Evolutionary conservation across 2,329 filamentous ascomycete species (phyloP).

Genomic region (Aspergillus awamori): DNA sequence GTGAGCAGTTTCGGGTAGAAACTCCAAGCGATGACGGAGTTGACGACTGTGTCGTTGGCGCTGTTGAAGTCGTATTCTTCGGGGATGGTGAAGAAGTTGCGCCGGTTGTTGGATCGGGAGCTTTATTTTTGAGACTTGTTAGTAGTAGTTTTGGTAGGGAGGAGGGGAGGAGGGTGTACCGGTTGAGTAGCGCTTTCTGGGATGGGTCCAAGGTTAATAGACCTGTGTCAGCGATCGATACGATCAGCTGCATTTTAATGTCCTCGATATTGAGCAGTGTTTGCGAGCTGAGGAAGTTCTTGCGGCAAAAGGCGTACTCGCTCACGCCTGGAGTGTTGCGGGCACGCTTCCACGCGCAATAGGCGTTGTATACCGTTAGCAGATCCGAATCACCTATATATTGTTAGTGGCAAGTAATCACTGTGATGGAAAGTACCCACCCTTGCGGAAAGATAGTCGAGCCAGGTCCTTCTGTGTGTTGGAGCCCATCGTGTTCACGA

Average conservation of each 20-base stretch:
- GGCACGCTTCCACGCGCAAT: slow-evolving; percentile 81
- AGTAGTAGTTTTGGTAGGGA: slow-evolving; percentile 1
- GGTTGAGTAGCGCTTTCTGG: slow-evolving; percentile 70
- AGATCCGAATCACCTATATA: slow-evolving; percentile 78
- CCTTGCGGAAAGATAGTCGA: slow-evolving; percentile 75
- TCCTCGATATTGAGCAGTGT: slow-evolving; percentile 92
- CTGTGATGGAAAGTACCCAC: slow-evolving; percentile 29
- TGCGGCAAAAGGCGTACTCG: slow-evolving; percentile 88
- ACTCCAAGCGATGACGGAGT: slow-evolving; percentile 85
- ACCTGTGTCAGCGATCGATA: slow-evolving; percentile 81
- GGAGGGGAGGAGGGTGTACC: slow-evolving; percentile 43
- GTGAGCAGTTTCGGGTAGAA: slow-evolving; percentile 94
- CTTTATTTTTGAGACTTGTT: slow-evolving; percentile 29
- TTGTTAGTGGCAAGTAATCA: neutral
- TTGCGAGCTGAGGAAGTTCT: slow-evolving; percentile 90
- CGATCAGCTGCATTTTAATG: slow-evolving; percentile 86
- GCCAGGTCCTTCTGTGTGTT: slow-evolving; percentile 80
- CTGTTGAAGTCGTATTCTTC: slow-evolving; percentile 74
- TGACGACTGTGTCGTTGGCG: slow-evolving; percentile 75
- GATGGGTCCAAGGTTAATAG: slow-evolving; percentile 74
- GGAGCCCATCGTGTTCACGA: slow-evolving; percentile 82
- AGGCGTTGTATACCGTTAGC: slow-evolving; percentile 91
- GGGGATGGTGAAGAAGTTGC: slow-evolving; percentile 83
- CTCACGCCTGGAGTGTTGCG: slow-evolving; percentile 71
- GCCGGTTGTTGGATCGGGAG: slow-evolving; percentile 65